Evolutionary conservation across 148 eudicot genomes (phyloP).

Genomic region (Rhododendron griersonianum): DNA sequence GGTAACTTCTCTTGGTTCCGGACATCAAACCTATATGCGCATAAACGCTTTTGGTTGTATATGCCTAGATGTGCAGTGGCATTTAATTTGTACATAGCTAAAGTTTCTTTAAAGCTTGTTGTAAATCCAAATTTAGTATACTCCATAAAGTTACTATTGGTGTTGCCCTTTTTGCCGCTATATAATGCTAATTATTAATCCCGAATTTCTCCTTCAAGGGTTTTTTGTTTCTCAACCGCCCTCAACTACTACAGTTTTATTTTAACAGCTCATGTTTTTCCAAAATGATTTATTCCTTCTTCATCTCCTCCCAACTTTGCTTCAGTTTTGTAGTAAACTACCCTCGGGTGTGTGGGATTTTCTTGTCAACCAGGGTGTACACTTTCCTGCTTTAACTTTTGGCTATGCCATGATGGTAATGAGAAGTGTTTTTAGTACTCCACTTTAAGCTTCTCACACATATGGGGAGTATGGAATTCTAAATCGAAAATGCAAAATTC

Average conservation of each 20-base stretch:
- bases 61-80: background rate
- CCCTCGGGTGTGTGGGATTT: background rate
- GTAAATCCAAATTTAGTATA: background rate
- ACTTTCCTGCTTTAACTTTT: background rate
- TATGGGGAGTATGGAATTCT: background rate
- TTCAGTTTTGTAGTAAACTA: background rate
- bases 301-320: background rate
- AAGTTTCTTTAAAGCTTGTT: background rate
- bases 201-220: background rate
- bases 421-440: background rate
- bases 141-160: background rate
- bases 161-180: background rate
- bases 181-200: background rate
- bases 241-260: background rate
- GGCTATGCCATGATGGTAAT: background rate
- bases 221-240: background rate
- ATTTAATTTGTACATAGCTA: background rate
- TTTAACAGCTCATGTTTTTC: background rate
- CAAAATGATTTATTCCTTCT: too few species aligned
- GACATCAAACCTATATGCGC: background rate
- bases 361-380: background rate
- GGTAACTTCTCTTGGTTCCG: slow-evolving; percentile 39
- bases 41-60: background rate
- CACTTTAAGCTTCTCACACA: background rate
- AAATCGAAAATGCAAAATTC: background rate